Evolutionary conservation across 208 protist species (phyloP).

Genomic region (Trypanosoma mega): DNA sequence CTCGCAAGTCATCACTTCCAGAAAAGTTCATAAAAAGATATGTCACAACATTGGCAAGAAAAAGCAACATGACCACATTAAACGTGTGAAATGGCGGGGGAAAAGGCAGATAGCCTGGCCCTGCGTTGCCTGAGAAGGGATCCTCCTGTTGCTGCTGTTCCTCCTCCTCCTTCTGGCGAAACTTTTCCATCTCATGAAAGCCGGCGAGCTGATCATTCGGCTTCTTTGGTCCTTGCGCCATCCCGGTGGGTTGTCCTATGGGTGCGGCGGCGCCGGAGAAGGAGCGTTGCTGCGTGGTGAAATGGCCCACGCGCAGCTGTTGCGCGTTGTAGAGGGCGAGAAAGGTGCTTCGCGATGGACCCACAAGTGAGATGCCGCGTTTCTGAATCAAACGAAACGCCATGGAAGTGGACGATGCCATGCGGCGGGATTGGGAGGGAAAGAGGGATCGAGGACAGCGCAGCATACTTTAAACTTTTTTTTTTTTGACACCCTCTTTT

Average conservation of each 20-base stretch:
- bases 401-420: not conserved
- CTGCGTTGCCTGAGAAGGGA: conserved; percentile 46
- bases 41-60: conserved; percentile 72
- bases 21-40: conserved; percentile 78
- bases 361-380: conserved; percentile 17
- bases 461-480: conserved; percentile 7
- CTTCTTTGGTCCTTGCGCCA: conserved; percentile 19
- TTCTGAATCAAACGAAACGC: conserved; percentile 15
- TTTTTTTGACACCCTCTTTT: not conserved
- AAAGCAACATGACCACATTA: conserved; percentile 85
- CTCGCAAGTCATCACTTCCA: conserved; percentile 71
- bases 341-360: conserved; percentile 9
- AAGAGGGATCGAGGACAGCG: conserved; percentile 11
- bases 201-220: conserved; percentile 45
- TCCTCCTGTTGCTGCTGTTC: conserved; percentile 50
- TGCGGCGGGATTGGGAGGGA: not conserved
- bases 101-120: conserved; percentile 82
- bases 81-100: conserved; percentile 85
- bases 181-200: conserved; percentile 44
- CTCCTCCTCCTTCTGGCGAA: conserved; percentile 61
- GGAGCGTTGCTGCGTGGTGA: conserved; percentile 3
- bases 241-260: not conserved
- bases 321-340: conserved; percentile 18
- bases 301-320: conserved; percentile 5
- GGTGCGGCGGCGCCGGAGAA: conserved; percentile 19